Conservation (phyloP, 495 filamentous ascomycete species). For the Pyrenula aspistea region DNA sequence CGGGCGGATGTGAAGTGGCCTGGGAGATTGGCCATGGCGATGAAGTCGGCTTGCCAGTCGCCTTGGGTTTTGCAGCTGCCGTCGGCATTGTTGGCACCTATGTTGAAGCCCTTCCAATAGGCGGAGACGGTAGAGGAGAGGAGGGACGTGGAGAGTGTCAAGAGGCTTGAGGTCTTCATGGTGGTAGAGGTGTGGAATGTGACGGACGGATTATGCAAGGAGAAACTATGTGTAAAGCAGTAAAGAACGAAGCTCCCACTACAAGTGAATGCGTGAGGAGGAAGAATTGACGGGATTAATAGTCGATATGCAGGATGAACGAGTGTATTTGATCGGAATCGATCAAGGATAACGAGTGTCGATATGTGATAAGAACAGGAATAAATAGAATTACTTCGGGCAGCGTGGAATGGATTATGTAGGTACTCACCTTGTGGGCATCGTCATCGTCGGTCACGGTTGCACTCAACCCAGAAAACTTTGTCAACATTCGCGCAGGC, state of each 20-base stretch:
- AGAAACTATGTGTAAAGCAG: not conserved
- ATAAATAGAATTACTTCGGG: not conserved
- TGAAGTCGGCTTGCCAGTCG: conserved; percentile 34
- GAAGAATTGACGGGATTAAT: not conserved
- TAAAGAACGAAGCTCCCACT: not conserved
- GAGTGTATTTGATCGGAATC: not conserved
- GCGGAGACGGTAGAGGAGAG: conserved; percentile 2
- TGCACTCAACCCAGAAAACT: not conserved
- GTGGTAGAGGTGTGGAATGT: not conserved
- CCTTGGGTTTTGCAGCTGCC: conserved; percentile 34
- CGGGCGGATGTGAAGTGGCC: conserved; percentile 34
- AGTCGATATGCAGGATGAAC: not conserved
- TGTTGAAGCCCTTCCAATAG: conserved; percentile 36
- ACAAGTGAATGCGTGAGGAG: not conserved
- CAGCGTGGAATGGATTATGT: not conserved
- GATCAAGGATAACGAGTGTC: not conserved
- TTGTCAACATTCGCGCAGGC: not conserved
- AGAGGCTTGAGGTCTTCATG: not conserved
- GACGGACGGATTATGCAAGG: not conserved
- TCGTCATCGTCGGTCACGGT: not conserved
- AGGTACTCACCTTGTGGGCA: not conserved
- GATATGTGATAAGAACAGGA: not conserved
- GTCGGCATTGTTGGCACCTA: conserved; percentile 28
- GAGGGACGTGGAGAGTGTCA: not conserved
- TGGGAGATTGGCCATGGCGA: conserved; percentile 29